Base-by-base conservation (phyloP, 139 green algal genomes). In the Picochlorum sp. region DNA sequence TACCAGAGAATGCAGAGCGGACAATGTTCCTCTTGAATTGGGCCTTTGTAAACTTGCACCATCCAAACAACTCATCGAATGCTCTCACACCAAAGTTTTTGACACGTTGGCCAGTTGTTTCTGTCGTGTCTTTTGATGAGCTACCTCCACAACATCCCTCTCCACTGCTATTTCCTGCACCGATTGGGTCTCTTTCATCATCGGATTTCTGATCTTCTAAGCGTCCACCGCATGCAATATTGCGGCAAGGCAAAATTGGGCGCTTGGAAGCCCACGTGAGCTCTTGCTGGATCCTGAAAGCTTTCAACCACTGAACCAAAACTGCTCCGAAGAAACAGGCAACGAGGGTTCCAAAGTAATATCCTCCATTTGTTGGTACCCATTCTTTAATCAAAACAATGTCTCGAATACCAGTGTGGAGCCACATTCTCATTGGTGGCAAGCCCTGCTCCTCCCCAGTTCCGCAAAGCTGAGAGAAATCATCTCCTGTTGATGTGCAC, bases 381-480 rank as follows among this genome's bases (percentile, higher is more conserved):
- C 71, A 78, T 0, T 49, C 57, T 54, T 74, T 62, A 28, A 78
- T 66, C 45, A 78, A 38, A n/a, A 78, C 62, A 13, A 78, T 41
- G 11, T 71, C 71, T 63, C 31, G 58, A 45, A 68, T 72, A 49
- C 45, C 44, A 9, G 70, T 65, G 34, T 78, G 71, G n/a, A 78
- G 8, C 30, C 58, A 78, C 66, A 68, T 71, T 30, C 62, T 66
- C 45, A 65, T 76, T 41, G 20, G 57, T 4, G 63, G n/a, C n/a
- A 44, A 31, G 31, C 4, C 26, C 6, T 34, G 23, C 44, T 45
- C 16, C 11, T 34, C 21, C 18, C 11, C 7, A n/a, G 15, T 45
- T 14, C 23, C 61, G 38, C 68, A 77, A 16, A 77, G 51, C 18
- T 14, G 13, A 9, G 31, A 38, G 24, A 77, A 77, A 3, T 65